Evolutionary conservation across 2,329 filamentous ascomycete species (phyloP).

Genomic region (Monosporascus sp.): DNA sequence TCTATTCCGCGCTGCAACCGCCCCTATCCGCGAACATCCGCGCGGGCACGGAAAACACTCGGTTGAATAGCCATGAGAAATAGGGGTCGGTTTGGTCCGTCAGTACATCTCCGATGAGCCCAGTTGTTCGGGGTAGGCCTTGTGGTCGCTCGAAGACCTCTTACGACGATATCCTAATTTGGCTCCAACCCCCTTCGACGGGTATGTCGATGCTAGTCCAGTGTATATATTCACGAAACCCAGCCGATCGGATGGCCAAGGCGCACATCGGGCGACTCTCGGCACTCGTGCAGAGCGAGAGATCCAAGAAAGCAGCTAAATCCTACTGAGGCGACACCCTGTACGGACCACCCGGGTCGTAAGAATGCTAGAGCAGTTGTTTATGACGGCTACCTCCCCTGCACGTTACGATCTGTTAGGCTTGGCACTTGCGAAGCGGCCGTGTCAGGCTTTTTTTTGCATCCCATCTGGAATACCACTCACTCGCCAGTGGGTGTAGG

Average conservation of each 20-base stretch:
- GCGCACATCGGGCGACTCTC: slow-evolving; percentile 56
- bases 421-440: neutral
- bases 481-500: slow-evolving; percentile 45
- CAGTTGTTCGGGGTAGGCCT: slow-evolving; percentile 29
- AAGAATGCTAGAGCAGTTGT: slow-evolving; percentile 45
- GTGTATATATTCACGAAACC: slow-evolving; percentile 51
- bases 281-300: slow-evolving; percentile 53
- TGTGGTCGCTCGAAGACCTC: slow-evolving; percentile 42
- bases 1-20: slow-evolving; percentile 5
- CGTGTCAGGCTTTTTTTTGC: neutral
- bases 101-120: slow-evolving; percentile 39
- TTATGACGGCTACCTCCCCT: slow-evolving; percentile 51
- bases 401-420: neutral
- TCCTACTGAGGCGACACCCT: slow-evolving; percentile 35
- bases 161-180: slow-evolving; percentile 40
- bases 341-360: slow-evolving; percentile 40
- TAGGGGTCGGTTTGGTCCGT: slow-evolving; percentile 48
- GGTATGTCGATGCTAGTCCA: slow-evolving; percentile 45
- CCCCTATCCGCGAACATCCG: slow-evolving; percentile 8
- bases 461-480: too few species aligned
- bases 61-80: slow-evolving; percentile 50
- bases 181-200: slow-evolving; percentile 42
- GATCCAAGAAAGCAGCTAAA: slow-evolving; percentile 36
- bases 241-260: slow-evolving; percentile 49
- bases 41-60: slow-evolving; percentile 4